Evolutionary conservation across 2,329 filamentous ascomycete species (phyloP).

Genomic region (Xylaria multiplex): DNA sequence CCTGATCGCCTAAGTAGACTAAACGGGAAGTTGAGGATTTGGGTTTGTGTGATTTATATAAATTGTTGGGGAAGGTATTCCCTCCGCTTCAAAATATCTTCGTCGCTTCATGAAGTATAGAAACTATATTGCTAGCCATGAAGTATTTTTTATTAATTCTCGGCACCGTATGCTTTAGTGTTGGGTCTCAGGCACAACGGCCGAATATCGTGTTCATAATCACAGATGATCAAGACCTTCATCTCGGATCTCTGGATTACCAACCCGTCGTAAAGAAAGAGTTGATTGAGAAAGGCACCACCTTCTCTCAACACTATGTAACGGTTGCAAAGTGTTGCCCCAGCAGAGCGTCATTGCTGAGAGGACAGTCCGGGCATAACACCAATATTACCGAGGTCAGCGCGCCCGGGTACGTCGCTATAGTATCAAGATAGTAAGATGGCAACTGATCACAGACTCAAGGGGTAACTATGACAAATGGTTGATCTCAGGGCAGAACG

Average conservation of each 20-base stretch:
- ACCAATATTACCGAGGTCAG: conserved; percentile 50
- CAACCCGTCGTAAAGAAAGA: conserved; percentile 17
- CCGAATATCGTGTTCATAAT: conserved; percentile 36
- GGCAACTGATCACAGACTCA: conserved; percentile 1
- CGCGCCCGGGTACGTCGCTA: conserved; percentile 45
- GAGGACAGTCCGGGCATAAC: conserved; percentile 40
- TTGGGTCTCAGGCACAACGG: conserved; percentile 14
- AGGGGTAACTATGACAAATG: conserved; percentile 56
- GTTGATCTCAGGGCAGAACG: conserved; percentile 46
- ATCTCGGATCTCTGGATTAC: conserved; percentile 27
- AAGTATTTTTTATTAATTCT: neutral
- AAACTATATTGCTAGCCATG: neutral
- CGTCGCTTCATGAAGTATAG: neutral
- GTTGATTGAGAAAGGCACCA: conserved; percentile 28
- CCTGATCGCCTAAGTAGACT: neutral
- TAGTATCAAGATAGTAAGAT: neutral
- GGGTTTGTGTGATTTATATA: conserved; percentile 3
- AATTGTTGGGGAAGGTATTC: neutral
- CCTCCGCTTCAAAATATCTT: neutral
- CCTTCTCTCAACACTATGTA: conserved; percentile 30
- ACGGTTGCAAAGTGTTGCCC: conserved; percentile 35
- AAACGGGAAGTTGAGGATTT: neutral
- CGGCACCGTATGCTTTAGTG: conserved; percentile 1
- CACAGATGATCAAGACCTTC: conserved; percentile 36
- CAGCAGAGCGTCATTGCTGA: conserved; percentile 29